Conservation (phyloP, 1,284 basidiomycete genomes). For the Tilletiopsis washingtonensis region DNA sequence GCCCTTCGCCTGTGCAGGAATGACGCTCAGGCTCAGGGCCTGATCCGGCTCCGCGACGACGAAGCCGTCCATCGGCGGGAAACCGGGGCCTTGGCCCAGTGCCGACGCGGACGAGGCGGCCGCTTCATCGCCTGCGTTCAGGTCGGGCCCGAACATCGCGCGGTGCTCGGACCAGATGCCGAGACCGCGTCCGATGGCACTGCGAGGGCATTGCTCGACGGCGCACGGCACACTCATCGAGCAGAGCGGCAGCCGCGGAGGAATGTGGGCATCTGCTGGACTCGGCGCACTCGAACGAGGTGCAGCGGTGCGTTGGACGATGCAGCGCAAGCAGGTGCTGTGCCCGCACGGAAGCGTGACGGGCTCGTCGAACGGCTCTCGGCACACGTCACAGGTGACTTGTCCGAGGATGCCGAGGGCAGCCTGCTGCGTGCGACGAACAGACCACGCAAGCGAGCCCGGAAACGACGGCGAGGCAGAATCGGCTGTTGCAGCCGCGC, state of each 20-base stretch:
- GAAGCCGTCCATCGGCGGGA: conserved; percentile 33
- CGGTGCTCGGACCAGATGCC: conserved; percentile 32
- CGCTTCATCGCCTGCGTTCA: no score
- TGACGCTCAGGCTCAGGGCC: conserved; percentile 24
- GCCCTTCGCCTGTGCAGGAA: conserved; percentile 25
- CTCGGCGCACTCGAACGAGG: conserved; percentile 7
- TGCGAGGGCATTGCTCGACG: conserved; percentile 23
- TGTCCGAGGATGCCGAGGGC: conserved; percentile 20
- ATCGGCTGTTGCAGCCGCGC: no score
- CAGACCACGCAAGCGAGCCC: no score
- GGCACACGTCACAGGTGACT: conserved; percentile 22
- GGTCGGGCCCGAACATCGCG: conserved; percentile 5
- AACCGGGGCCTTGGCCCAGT: conserved; percentile 16
- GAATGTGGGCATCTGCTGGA: conserved; percentile 18
- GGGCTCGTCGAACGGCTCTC: conserved; percentile 21
- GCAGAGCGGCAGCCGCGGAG: conserved; percentile 32
- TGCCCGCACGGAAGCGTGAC: conserved; percentile 39
- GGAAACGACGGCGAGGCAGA: no score
- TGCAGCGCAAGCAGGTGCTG: conserved; percentile 30
- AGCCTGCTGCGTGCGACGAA: no score
- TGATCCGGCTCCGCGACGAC: conserved; percentile 31
- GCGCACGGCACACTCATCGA: conserved; percentile 31
- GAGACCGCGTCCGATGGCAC: conserved; percentile 33
- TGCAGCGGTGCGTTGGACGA: conserved; percentile 6
- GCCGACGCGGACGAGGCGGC: not conserved